Evolutionary conservation across 2,329 filamentous ascomycete species (phyloP).

Genomic region (Calcarisporium arbuscula): DNA sequence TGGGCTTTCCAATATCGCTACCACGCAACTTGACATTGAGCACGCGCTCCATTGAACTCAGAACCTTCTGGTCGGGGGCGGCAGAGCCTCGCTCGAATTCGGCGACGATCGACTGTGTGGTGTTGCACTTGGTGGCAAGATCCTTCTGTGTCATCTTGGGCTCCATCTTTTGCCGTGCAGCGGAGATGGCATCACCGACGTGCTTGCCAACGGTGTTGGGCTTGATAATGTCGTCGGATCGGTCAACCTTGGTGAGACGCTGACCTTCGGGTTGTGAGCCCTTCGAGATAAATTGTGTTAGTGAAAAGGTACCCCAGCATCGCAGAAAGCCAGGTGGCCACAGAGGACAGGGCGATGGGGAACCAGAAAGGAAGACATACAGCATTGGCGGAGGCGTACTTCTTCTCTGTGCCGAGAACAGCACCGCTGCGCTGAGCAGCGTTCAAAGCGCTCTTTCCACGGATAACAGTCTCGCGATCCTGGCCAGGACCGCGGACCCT

Average conservation of each 20-base stretch:
- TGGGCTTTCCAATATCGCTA: conserved; percentile 74
- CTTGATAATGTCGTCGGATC: conserved; percentile 94
- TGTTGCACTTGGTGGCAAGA: conserved; percentile 82
- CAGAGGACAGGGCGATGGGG: too few relatives aligned
- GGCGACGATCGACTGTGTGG: conserved; percentile 70
- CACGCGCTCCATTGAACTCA: conserved; percentile 71
- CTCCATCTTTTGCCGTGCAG: conserved; percentile 71
- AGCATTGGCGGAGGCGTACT: conserved; percentile 68
- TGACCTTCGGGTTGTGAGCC: conserved; percentile 62
- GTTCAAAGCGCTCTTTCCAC: conserved; percentile 77
- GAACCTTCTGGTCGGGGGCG: conserved; percentile 75
- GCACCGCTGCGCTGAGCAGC: conserved; percentile 77
- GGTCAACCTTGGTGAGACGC: conserved; percentile 95
- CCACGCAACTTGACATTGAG: conserved; percentile 87
- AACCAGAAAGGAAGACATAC: conserved; percentile 20
- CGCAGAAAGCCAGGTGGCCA: too few relatives aligned
- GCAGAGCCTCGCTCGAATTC: conserved; percentile 80
- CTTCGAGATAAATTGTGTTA: conserved; percentile 17
- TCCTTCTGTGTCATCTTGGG: conserved; percentile 96
- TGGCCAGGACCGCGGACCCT: conserved; percentile 65
- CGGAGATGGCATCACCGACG: conserved; percentile 77
- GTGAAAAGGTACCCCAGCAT: too few relatives aligned
- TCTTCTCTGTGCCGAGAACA: conserved; percentile 86
- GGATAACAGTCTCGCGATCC: conserved; percentile 80
- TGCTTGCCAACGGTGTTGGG: conserved; percentile 80